phyloP scores from a whole-genome alignment of 257 asterid genomes.

The Solanum medicagineum region DNA sequence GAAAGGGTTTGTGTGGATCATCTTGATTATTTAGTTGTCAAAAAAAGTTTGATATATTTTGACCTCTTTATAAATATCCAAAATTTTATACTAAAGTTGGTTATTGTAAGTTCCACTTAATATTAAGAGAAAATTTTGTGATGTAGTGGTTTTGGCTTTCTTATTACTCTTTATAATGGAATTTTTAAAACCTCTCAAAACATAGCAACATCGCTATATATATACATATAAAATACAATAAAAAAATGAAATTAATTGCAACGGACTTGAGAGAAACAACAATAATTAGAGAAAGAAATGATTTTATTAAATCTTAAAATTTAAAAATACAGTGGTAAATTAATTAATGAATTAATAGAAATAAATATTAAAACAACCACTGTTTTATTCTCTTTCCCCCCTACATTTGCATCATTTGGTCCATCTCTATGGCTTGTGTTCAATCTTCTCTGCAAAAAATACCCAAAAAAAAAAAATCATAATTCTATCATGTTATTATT shows the following conservation, averaged over 20 bases:
- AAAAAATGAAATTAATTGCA: not conserved
- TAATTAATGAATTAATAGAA: not conserved
- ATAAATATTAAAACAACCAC: not conserved
- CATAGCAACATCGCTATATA: not conserved
- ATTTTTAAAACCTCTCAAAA: not conserved
- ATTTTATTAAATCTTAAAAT: not conserved
- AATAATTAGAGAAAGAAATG: not conserved
- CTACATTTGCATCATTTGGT: not conserved
- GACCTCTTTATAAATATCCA: not conserved
- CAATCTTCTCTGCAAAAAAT: not conserved
- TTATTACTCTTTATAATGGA: not conserved
- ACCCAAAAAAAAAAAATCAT: not conserved
- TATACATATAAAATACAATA: not conserved
- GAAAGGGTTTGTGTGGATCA: too few species aligned
- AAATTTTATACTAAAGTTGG: not conserved
- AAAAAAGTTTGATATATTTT: too few species aligned
- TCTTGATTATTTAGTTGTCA: too few species aligned
- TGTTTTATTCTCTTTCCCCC: not conserved
- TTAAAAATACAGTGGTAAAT: not conserved
- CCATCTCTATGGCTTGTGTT: not conserved
- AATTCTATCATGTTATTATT: not conserved
- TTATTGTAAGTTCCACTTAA: not conserved
- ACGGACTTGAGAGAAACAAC: not conserved
- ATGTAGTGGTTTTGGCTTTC: not conserved
- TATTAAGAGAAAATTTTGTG: not conserved